These are phyloP conservation scores for Stagonosporopsis tanaceti DNA, from an alignment of 2,329 filamentous ascomycete genomes.

Conservation along the genomic window DNA sequence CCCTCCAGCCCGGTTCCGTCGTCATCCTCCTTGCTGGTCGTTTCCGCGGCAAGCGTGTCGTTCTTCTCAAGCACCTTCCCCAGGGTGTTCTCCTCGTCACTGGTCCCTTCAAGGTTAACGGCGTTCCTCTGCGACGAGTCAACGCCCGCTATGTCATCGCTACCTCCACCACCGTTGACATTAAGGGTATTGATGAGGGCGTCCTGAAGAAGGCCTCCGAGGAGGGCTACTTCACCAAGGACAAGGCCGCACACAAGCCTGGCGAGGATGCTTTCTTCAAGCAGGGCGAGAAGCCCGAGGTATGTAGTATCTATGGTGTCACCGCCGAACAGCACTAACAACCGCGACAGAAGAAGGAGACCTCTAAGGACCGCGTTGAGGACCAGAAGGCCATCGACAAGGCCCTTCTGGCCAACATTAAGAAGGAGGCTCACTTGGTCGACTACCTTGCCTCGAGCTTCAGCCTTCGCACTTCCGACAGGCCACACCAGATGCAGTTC, in stretches of 20 bases:
- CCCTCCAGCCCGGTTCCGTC: conserved; percentile 92
- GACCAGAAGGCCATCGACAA: conserved; percentile 99
- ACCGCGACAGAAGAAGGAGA: conserved; percentile 85
- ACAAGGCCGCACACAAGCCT: conserved; percentile 94
- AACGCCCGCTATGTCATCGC: conserved; percentile 94
- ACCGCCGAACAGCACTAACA: conserved; percentile 25
- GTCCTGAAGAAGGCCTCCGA: conserved; percentile 79
- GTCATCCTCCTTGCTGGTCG: conserved; percentile 99
- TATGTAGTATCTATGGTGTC: conserved; percentile 57
- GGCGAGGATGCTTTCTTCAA: conserved; percentile 99
- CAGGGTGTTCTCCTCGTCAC: conserved; percentile 99
- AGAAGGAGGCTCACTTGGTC: conserved; percentile 94
- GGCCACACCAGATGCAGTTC: conserved; percentile 99
- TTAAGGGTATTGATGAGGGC: conserved; percentile 79
- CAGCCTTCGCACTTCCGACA: conserved; percentile 98
- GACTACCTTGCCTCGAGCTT: conserved; percentile 96
- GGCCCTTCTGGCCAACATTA: conserved; percentile 91
- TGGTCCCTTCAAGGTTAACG: conserved; percentile 99
- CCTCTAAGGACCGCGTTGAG: conserved; percentile 86
- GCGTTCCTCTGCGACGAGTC: conserved; percentile 92
- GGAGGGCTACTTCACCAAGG: conserved; percentile 93
- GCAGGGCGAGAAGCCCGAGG: conserved; percentile 97
- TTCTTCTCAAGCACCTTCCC: conserved; percentile 96
- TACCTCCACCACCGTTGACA: conserved; percentile 83
- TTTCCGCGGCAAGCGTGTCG: conserved; percentile 99